Evolutionary conservation across 2,329 filamentous ascomycete genomes (phyloP), one percentile per base, ranked within the genome.

Genomic region (Paramyrothecium roridum): DNA sequence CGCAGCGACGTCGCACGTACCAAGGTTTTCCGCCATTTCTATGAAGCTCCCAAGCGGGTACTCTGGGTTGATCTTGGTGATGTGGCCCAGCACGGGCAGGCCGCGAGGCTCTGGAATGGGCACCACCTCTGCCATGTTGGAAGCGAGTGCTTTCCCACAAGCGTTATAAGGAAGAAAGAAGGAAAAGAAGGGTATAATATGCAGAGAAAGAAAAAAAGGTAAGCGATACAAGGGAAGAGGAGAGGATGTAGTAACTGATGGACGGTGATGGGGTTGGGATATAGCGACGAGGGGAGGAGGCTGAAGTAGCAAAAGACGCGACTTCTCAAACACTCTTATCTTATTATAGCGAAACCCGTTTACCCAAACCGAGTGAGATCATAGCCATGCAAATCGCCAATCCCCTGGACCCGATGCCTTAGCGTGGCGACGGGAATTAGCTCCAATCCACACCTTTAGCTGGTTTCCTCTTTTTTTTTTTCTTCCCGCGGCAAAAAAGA

Each of bases 11-110:
- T 4, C 26, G 10, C n/a, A 62, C 72, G 61, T 61, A 85, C 85
- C 87, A 70, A 87, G 87, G 56, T 79, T 80, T 23, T 88, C 81
- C 11, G 83, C 81, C 51, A 89, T 70, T 6, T 77, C 71, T 4
- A 71, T 63, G 46, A 88, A 70, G 16, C 82, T 83, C 16, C 76
- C 71, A 2, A 83, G 66, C 0, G 85, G 81, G 21, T 81, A 75
- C 16, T 81, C 76, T 0, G 76, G 68, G 59, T 88, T 81, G 56
- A 91, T 76, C 54, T 86, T 82, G 50, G 73, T 70, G 22, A 86
- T 67, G 62, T 90, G 87, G 26, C 87, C 86, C n/a, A 90, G 54
- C 19, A 89, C 67, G 0, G 85, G 87, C 51, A 86, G 72, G 4
- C 82, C 84, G 50, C 75, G 76, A 16, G 86, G 86, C 43, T 80